Base-by-base conservation (phyloP, 1,284 basidiomycete genomes). In the Cryptococcus amylolentus region DNA sequence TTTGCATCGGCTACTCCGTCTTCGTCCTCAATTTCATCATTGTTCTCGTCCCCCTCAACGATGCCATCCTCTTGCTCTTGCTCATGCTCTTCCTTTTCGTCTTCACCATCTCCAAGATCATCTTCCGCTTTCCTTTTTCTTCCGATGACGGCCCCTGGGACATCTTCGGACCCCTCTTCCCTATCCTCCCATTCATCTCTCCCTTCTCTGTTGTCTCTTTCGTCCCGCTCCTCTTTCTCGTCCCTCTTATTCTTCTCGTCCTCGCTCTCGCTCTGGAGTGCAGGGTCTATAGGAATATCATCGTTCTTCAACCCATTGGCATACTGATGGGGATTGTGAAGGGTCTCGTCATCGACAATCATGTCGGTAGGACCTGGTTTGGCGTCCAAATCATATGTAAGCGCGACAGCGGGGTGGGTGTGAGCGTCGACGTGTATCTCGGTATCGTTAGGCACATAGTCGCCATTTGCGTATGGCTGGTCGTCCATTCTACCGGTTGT, bases 101-200 rank as follows among this genome's bases (percentile, higher is more conserved):
- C 42, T 26, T 51, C 49, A 8, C 41, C 48, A n/a, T 38, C 23
- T 14, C 40, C 49, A 4, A 49, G 20, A 2, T 45, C 54, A 8
- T 39, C 59, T n/a, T 61, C 59, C 13, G 54, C 56, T 39, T 57
- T 55, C 14, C 59, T 40, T 28, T 61, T 61, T 20, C 38, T 45
- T 16, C 56, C 56, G 16, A 57, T 52, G 13, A 61, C 48, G n/a
- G 52, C 41, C 9, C 55, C 52, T 5, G 51, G 50, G 3, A 57
- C 51, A n/a, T 48, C 47, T 27, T 53, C 54, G 31, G 55, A 50
- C 14, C 55, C 49, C 35, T 50, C 42, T 42, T 55, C 54, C 23
- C 56, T 39, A 13, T 56, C 48, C 7, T 41, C 52, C 14, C 43
- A 43, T 4, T 40, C 51, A 6, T 60, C 54, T 23, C 52, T 51